phyloP scores from a whole-genome alignment of 192 early-diverging fungal species.

The Mortierella hygrophila region DNA sequence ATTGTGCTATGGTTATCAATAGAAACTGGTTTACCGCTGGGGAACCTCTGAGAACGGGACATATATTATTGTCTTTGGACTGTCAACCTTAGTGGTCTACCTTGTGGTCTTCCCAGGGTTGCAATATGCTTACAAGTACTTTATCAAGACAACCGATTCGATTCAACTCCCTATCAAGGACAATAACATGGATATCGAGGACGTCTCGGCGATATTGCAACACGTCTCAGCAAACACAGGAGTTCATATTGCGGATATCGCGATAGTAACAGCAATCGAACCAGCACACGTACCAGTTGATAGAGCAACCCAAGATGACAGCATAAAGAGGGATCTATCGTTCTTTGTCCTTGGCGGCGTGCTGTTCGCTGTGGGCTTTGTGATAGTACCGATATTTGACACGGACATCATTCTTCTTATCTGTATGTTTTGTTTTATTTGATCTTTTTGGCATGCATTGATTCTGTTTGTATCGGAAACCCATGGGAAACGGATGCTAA shows the following conservation, averaged over 20 bases:
- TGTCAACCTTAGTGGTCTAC: not conserved
- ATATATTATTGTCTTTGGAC: not conserved
- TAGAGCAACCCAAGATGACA: not conserved
- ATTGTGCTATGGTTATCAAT: not conserved
- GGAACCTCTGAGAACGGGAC: not conserved
- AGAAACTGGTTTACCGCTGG: constrained; percentile 16
- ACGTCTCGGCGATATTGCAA: too few relatives aligned
- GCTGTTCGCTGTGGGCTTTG: constrained; percentile 6
- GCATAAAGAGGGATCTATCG: not conserved
- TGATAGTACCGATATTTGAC: constrained; percentile 6
- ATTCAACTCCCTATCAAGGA: not conserved
- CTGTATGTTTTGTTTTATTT: not conserved
- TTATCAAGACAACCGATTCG: not conserved
- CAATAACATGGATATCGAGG: not conserved
- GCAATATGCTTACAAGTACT: constrained; percentile 4
- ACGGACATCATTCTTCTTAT: constrained; percentile 6
- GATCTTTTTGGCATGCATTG: not conserved
- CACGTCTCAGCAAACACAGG: not conserved
- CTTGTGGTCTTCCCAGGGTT: constrained; percentile 15
- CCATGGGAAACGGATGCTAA: not conserved
- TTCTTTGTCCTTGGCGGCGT: constrained; percentile 3
- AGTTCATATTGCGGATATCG: not conserved
- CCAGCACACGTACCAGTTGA: not conserved
- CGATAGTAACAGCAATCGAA: too few relatives aligned
- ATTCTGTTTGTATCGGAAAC: not conserved